Evolutionary conservation across 208 protist genomes (phyloP).

Genomic region (Trypanosoma cruzi): DNA sequence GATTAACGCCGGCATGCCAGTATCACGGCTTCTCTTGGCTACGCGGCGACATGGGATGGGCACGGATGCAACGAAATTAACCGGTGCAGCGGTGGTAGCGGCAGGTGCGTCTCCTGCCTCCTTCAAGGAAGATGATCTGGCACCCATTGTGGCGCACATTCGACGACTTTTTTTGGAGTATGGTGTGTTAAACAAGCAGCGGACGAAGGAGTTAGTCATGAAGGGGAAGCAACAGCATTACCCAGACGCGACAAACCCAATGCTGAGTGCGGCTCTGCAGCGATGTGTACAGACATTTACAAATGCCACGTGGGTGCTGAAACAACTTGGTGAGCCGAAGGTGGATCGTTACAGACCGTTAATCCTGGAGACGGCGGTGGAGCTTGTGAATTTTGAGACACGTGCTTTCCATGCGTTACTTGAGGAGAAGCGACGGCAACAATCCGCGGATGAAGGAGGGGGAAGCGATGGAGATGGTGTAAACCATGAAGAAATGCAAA

Average conservation of each 20-base stretch:
- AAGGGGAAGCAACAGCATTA: constrained; percentile 59
- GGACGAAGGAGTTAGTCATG: constrained; percentile 81
- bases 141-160: constrained; percentile 65
- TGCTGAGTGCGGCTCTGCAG: constrained; percentile 77
- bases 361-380: constrained; percentile 61
- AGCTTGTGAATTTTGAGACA: constrained; percentile 68
- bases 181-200: constrained; percentile 83
- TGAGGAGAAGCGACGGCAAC: constrained; percentile 26
- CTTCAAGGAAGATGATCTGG: constrained; percentile 47
- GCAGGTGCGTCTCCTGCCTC: constrained; percentile 4
- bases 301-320: constrained; percentile 76
- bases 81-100: constrained; percentile 5
- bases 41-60: constrained; percentile 2
- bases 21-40: constrained; percentile 39
- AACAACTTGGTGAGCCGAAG: constrained; percentile 55
- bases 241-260: constrained; percentile 69
- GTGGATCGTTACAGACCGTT: constrained; percentile 75
- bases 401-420: constrained; percentile 38
- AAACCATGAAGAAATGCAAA: constrained; percentile 27
- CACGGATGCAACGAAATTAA: constrained; percentile 2
- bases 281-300: constrained; percentile 78
- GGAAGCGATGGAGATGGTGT: not conserved
- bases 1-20: constrained; percentile 38
- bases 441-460: constrained; percentile 1
- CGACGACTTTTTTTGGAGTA: constrained; percentile 74